Evolutionary conservation across 23 red algal genomes (phyloP).

Genomic region (Pyropia haitanensis): DNA sequence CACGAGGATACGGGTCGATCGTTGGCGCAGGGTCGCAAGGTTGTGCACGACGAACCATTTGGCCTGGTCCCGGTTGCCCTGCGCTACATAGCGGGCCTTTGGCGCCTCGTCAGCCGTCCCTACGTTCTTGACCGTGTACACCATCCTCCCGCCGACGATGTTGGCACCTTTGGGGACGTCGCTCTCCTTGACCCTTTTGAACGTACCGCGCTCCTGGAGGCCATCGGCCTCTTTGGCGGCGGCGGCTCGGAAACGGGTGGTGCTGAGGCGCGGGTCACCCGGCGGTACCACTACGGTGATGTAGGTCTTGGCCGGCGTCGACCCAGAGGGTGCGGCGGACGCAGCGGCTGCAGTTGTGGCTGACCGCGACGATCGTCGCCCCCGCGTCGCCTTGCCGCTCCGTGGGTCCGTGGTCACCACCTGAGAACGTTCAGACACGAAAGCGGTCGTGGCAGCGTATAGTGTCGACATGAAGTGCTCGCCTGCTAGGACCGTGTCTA

Average conservation of each 20-base stretch:
- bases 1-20: neutral
- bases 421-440: too few species aligned
- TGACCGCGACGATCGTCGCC: too few species aligned
- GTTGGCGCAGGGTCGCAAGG: neutral
- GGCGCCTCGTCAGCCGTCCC: neutral
- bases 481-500: too few species aligned
- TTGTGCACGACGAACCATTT: slow-evolving; percentile 1
- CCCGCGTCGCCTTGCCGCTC: too few species aligned
- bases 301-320: too few species aligned
- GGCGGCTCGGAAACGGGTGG: neutral
- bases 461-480: too few species aligned
- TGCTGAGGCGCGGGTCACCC: too few species aligned
- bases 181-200: neutral
- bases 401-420: too few species aligned
- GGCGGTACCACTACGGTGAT: too few species aligned
- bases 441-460: too few species aligned
- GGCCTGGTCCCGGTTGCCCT: slow-evolving; percentile 2
- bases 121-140: neutral
- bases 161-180: neutral
- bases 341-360: too few species aligned
- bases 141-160: neutral
- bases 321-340: too few species aligned
- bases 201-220: neutral
- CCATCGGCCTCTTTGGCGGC: neutral
- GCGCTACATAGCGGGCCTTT: slow-evolving; percentile 11